Conservation (phyloP, 148 eudicot species). For the Rhododendron molle region DNA sequence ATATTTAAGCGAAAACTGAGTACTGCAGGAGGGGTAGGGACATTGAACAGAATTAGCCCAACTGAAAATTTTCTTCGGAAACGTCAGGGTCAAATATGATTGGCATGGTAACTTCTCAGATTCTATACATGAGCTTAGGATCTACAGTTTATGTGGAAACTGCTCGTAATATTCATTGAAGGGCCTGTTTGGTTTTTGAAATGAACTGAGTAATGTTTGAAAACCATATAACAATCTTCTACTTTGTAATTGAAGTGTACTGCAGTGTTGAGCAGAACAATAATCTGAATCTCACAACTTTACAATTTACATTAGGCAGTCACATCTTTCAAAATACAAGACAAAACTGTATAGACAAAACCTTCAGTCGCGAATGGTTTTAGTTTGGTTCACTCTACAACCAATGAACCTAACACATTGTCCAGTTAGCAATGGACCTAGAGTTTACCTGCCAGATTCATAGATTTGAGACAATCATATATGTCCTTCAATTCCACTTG, state of each 20-base stretch:
- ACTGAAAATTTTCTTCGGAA: neutral
- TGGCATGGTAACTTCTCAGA: neutral
- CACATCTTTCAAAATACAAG: neutral
- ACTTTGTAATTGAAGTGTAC: neutral
- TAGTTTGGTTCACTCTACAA: too few species aligned
- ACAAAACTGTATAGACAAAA: neutral
- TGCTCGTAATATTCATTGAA: neutral
- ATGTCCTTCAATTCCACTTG: too few species aligned
- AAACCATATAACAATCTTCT: neutral
- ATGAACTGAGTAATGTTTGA: neutral
- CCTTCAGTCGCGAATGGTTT: neutral
- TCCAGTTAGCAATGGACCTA: too few species aligned
- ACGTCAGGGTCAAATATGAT: neutral
- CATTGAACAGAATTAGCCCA: neutral
- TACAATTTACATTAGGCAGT: neutral
- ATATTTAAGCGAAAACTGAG: slow-evolving; percentile 20
- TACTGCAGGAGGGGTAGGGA: neutral
- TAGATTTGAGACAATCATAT: too few species aligned
- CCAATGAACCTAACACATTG: too few species aligned
- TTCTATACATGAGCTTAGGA: neutral
- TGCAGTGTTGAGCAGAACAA: neutral
- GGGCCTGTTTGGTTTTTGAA: neutral
- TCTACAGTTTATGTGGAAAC: neutral
- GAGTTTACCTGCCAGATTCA: too few species aligned
- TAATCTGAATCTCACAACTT: neutral